Percentiles rank a stretch among this genome's conserved stretches.
These are phyloP conservation scores for Lipomyces spencermartinsiae DNA, from an alignment of 805 yeast species.

Conservation along the genomic window DNA sequence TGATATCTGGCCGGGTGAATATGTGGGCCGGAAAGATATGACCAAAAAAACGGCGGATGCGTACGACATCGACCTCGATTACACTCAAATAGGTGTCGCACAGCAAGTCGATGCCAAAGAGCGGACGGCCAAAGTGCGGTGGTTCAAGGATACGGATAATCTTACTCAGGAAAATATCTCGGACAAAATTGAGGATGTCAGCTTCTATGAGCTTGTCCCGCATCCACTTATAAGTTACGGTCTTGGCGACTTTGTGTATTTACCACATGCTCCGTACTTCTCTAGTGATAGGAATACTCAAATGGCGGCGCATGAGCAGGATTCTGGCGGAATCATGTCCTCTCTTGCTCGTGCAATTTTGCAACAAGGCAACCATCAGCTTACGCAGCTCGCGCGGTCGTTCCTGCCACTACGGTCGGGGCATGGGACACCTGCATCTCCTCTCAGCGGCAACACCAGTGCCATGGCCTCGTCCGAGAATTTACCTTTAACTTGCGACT, in stretches of 20 bases:
- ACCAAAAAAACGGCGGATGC: slow-evolving; percentile 13
- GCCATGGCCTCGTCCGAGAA: slow-evolving; percentile 1
- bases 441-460: slow-evolving; percentile 8
- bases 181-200: slow-evolving; percentile 29
- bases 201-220: slow-evolving; percentile 37
- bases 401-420: slow-evolving; percentile 30
- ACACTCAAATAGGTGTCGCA: slow-evolving; percentile 35
- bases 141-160: slow-evolving; percentile 28
- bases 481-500: slow-evolving; percentile 22
- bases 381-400: slow-evolving; percentile 35
- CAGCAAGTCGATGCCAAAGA: slow-evolving; percentile 32
- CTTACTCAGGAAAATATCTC: slow-evolving; percentile 29
- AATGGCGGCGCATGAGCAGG: slow-evolving; percentile 6
- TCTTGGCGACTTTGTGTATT: slow-evolving; percentile 32
- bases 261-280: slow-evolving; percentile 34
- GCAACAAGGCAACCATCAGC: slow-evolving; percentile 35
- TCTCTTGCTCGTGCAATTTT: slow-evolving; percentile 33
- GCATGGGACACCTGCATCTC: slow-evolving; percentile 14
- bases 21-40: slow-evolving; percentile 29
- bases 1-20: slow-evolving; percentile 38
- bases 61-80: slow-evolving; percentile 19
- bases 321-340: slow-evolving; percentile 24
- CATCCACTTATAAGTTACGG: slow-evolving; percentile 30
- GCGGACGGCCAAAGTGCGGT: slow-evolving; percentile 33
- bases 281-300: not conserved